phyloP scores from a whole-genome alignment of 2,329 filamentous ascomycete species.

The Chrysosporium queenslandicum region DNA sequence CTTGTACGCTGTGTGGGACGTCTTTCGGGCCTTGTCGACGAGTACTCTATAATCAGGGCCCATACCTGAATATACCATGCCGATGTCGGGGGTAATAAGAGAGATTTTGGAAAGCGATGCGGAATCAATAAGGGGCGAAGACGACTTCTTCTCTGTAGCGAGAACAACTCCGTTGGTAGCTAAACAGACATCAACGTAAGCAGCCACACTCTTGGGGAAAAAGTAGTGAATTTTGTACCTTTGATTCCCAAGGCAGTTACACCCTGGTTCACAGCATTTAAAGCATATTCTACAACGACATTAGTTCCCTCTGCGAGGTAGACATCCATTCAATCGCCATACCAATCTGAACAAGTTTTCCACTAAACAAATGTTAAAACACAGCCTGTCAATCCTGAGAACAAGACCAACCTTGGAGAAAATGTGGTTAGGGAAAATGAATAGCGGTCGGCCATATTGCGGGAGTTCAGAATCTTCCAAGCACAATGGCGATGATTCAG shows the following conservation, averaged over 20 bases:
- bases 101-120: constrained; percentile 94
- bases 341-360: constrained; percentile 99
- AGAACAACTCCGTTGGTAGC: constrained; percentile 98
- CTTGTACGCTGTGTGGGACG: constrained; percentile 97
- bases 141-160: constrained; percentile 98
- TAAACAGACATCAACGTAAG: constrained; percentile 32
- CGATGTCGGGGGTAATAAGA: constrained; percentile 96
- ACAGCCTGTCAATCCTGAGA: constrained; percentile 13
- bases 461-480: no score
- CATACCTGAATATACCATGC: constrained; percentile 99
- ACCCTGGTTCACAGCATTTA: constrained; percentile 98
- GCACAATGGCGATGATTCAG: no score
- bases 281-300: constrained; percentile 73
- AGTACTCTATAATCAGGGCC: constrained; percentile 95
- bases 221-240: constrained; percentile 46
- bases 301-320: constrained; percentile 12
- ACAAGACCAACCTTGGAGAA: constrained; percentile 75
- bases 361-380: constrained; percentile 53
- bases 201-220: background rate
- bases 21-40: constrained; percentile 95
- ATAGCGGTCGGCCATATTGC: constrained; percentile 90
- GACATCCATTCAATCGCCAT: constrained; percentile 24
- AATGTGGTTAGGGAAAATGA: constrained; percentile 99
- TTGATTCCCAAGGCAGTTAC: constrained; percentile 98
- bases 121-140: constrained; percentile 90